Evolutionary conservation across 2,329 filamentous ascomycete genomes (phyloP), one percentile per base, ranked within the genome.

Genomic region (Blastomyces parvus): DNA sequence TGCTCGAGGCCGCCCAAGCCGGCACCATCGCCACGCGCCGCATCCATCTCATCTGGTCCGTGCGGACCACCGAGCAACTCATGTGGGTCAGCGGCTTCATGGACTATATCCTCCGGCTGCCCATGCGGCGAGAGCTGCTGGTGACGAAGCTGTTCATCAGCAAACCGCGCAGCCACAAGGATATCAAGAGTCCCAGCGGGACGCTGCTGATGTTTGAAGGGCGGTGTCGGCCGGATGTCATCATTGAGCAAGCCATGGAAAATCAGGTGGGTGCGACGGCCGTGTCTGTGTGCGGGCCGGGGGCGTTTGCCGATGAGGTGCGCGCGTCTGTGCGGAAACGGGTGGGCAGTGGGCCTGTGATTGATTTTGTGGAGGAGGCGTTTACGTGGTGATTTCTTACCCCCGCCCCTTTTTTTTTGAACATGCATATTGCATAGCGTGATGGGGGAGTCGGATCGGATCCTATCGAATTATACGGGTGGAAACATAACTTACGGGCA

Each of bases 51-150:
- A 79, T 86, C 69, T 88, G 85, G 85, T 82, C 81, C 3, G 81
- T 88, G 27, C 83, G 84, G 9, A 82, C 80, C 64, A 82, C 81
- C 4, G 85, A 87, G 63, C 80, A 81, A 60, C 79, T 88, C 19
- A 79, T 83, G 68, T 88, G 85, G 85, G 81, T 87, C n/a, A 81
- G 81, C 9, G 77, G 79, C 1, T 88, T 83, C 82, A 88, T 88
- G 85, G 84, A 87, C 72, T 77, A 83, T 69, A 84, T 88, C 65
- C 77, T 88, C 46, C 78, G 79, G 30, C 81, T 87, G 74, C 83
- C 84, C 2, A 78, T 79, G 13, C 82, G 85, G 8, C 78, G 83
- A 63, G 81, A 87, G 36, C 77, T 85, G 19, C 79, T 88, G 14
- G 79, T 79, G 60, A 82, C 87, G 65, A 81, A 84, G 69, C 78